These are phyloP conservation scores for Aureobasidium pullulans DNA, from an alignment of 2,329 filamentous ascomycete genomes.

Conservation along the genomic window DNA sequence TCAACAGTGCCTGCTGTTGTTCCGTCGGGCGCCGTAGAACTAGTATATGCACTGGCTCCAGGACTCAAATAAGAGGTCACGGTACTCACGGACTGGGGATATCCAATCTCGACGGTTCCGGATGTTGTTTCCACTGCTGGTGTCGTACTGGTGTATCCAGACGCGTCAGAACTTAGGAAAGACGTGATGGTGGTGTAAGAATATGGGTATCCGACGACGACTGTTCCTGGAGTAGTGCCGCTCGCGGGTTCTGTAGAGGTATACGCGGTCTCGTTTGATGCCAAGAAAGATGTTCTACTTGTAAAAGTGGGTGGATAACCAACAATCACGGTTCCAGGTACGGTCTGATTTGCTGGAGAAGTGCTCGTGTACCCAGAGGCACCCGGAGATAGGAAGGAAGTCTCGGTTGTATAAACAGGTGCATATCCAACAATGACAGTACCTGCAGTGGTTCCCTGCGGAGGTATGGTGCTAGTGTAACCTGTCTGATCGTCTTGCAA, in stretches of 20 bases:
- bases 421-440: not conserved
- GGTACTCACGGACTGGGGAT: not conserved
- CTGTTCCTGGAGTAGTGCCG: not conserved
- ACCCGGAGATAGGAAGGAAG: not conserved
- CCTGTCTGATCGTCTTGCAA: not conserved
- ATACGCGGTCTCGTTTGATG: not conserved
- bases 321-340: not conserved
- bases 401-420: not conserved
- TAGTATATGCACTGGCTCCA: not conserved
- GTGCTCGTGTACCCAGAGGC: not conserved
- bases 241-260: not conserved
- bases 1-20: not conserved
- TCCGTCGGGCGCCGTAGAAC: not conserved
- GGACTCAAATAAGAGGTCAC: not conserved
- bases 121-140: not conserved
- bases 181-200: not conserved
- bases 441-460: not conserved
- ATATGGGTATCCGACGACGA: not conserved
- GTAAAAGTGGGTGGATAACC: not conserved
- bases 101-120: not conserved
- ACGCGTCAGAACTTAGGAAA: not conserved
- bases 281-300: not conserved
- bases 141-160: not conserved
- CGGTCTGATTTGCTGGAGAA: not conserved
- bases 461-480: not conserved